Evolutionary conservation across 805 yeast genomes (phyloP).

Genomic region (Yarrowia hollandica): DNA sequence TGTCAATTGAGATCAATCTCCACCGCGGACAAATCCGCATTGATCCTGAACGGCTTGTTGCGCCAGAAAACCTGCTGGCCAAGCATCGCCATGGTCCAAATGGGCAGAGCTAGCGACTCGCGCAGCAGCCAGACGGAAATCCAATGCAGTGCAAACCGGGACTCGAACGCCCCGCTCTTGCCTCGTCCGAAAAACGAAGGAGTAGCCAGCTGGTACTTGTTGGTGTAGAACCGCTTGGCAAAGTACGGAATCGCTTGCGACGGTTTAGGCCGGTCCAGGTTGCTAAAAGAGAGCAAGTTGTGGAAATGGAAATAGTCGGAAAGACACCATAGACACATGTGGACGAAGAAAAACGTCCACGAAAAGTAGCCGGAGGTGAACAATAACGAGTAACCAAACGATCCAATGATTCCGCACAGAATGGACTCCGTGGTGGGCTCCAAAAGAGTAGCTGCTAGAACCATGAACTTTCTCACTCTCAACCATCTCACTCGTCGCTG

Average conservation of each 20-base stretch:
- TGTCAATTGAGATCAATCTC: slow-evolving; percentile 41
- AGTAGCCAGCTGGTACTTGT: slow-evolving; percentile 8
- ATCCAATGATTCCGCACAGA: slow-evolving; percentile 65
- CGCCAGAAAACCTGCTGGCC: slow-evolving; percentile 71
- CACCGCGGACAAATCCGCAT: slow-evolving; percentile 75
- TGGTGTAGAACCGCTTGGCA: slow-evolving; percentile 36
- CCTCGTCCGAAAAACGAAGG: background rate
- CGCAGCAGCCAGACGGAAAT: slow-evolving; percentile 62
- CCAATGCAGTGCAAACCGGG: slow-evolving; percentile 37
- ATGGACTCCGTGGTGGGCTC: slow-evolving; percentile 86
- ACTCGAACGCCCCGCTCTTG: slow-evolving; percentile 30
- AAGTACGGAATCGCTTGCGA: slow-evolving; percentile 37
- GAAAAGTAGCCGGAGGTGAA: slow-evolving; percentile 39
- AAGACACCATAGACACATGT: slow-evolving; percentile 61
- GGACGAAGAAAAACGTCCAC: slow-evolving; percentile 49
- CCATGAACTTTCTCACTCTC: slow-evolving; percentile 85
- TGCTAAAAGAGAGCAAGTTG: slow-evolving; percentile 42
- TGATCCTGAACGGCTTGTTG: slow-evolving; percentile 70
- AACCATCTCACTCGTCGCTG: slow-evolving; percentile 79
- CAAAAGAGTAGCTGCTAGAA: slow-evolving; percentile 73
- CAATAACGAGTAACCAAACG: slow-evolving; percentile 55
- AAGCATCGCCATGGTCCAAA: slow-evolving; percentile 77
- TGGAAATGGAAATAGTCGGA: slow-evolving; percentile 64
- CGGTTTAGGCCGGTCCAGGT: slow-evolving; percentile 36
- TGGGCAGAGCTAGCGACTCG: slow-evolving; percentile 74